Percentiles rank a stretch among this genome's conserved stretches.
These are phyloP conservation scores for Neurospora sp. DNA, from an alignment of 495 filamentous ascomycete species.

Conservation along the genomic window DNA sequence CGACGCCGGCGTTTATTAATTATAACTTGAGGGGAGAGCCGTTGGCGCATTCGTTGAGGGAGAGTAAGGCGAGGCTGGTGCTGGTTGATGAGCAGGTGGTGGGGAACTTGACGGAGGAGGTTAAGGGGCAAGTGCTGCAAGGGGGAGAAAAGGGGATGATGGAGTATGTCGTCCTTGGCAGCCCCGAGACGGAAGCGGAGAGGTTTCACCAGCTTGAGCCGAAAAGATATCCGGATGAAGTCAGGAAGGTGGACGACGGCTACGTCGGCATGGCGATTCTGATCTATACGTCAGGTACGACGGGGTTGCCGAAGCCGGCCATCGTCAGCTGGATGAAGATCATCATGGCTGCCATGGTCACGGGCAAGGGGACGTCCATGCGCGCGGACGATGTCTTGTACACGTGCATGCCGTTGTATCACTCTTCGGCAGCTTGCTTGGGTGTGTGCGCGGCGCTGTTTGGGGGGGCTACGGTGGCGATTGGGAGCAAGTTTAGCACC, in stretches of 20 bases:
- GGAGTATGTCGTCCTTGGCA: slow-evolving; percentile 47
- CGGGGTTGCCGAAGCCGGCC: slow-evolving; percentile 84
- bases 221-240: slow-evolving; percentile 49
- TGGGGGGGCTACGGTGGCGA: slow-evolving; percentile 49
- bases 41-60: slow-evolving; percentile 45
- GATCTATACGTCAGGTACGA: slow-evolving; percentile 83
- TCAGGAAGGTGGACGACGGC: slow-evolving; percentile 37
- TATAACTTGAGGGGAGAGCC: slow-evolving; percentile 27
- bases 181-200: slow-evolving; percentile 46
- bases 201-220: slow-evolving; percentile 36
- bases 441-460: slow-evolving; percentile 50
- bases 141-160: slow-evolving; percentile 20
- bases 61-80: slow-evolving; percentile 71
- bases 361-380: slow-evolving; percentile 43
- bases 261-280: slow-evolving; percentile 56
- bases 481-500: slow-evolving; percentile 74
- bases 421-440: slow-evolving; percentile 67
- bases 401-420: slow-evolving; percentile 93
- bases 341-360: slow-evolving; percentile 41
- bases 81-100: slow-evolving; percentile 70
- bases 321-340: slow-evolving; percentile 69
- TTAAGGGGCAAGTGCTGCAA: slow-evolving; percentile 28
- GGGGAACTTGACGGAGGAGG: slow-evolving; percentile 28
- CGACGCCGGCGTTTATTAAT: slow-evolving; percentile 47
- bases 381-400: slow-evolving; percentile 58